Conservation (phyloP, 2,329 filamentous ascomycete genomes). For the Cryoendolithus antarcticus region DNA sequence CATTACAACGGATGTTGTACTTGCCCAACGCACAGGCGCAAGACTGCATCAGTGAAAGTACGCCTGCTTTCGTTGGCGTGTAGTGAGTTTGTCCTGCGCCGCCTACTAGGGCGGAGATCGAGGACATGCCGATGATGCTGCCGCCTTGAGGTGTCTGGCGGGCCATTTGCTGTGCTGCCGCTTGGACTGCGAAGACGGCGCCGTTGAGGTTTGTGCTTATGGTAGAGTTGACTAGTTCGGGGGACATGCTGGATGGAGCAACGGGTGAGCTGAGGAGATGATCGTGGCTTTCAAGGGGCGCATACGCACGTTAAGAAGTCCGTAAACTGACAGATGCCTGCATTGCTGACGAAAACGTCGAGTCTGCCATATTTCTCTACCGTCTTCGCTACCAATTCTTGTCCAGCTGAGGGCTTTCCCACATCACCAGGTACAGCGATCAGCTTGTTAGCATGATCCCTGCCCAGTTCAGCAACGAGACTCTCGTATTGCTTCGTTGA, state of each 20-base stretch:
- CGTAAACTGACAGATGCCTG: slow-evolving; percentile 76
- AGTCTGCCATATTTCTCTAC: slow-evolving; percentile 46
- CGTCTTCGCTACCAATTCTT: slow-evolving; percentile 52
- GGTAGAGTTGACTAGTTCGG: slow-evolving; percentile 58
- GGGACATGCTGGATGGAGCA: slow-evolving; percentile 40
- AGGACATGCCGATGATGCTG: slow-evolving; percentile 65
- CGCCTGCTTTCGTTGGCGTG: slow-evolving; percentile 77
- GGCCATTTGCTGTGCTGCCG: slow-evolving; percentile 74
- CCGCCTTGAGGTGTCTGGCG: slow-evolving; percentile 47
- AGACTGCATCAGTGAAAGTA: slow-evolving; percentile 72
- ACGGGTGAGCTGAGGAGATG: too few relatives aligned
- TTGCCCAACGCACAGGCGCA: slow-evolving; percentile 66
- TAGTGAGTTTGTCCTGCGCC: slow-evolving; percentile 73
- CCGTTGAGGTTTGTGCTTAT: slow-evolving; percentile 73
- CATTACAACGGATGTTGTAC: slow-evolving; percentile 70
- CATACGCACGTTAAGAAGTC: slow-evolving; percentile 60
- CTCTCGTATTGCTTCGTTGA: slow-evolving; percentile 34
- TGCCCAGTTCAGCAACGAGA: slow-evolving; percentile 11
- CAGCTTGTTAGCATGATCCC: slow-evolving; percentile 27
- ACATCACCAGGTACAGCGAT: slow-evolving; percentile 67
- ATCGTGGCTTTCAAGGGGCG: background rate
- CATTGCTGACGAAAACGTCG: slow-evolving; percentile 72
- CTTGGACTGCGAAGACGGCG: slow-evolving; percentile 76
- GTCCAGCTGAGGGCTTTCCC: slow-evolving; percentile 58
- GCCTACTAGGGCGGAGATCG: slow-evolving; percentile 64